Percentiles rank a stretch among this genome's conserved stretches.
Evolutionary conservation across 2,329 filamentous ascomycete genomes (phyloP).

Genomic region (Chrysoporthe austroafricana): DNA sequence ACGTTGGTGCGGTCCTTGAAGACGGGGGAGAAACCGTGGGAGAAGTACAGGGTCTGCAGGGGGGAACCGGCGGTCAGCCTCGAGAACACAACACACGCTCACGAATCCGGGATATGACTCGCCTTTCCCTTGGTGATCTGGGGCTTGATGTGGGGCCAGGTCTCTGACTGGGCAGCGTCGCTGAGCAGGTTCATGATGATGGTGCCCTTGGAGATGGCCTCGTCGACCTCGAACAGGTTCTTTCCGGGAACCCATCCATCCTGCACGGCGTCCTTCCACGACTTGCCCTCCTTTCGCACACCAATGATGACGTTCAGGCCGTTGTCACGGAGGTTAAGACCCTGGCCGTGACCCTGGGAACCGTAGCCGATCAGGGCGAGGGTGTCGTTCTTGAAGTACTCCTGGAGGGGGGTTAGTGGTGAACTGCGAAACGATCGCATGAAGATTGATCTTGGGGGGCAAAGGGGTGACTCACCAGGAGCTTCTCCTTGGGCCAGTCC

Average conservation of each 20-base stretch:
- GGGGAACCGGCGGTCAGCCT: not conserved
- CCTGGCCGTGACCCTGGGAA: constrained; percentile 98
- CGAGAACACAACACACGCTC: not conserved
- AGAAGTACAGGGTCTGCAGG: constrained; percentile 95
- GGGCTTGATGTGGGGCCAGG: constrained; percentile 97
- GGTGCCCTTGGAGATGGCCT: constrained; percentile 90
- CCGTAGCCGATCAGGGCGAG: constrained; percentile 98
- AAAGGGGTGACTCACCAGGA: constrained; percentile 69
- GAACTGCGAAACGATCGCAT: constrained; percentile 18
- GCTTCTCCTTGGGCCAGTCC: constrained; percentile 99
- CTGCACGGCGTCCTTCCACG: constrained; percentile 95
- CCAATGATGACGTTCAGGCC: constrained; percentile 98
- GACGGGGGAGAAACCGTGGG: constrained; percentile 99
- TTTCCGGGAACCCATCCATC: constrained; percentile 98
- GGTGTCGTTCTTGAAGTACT: constrained; percentile 99
- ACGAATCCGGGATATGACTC: constrained; percentile 37
- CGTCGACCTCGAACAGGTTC: constrained; percentile 98
- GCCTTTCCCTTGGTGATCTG: constrained; percentile 99
- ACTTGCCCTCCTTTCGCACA: constrained; percentile 97
- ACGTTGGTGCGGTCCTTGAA: constrained; percentile 99
- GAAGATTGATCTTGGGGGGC: constrained; percentile 29
- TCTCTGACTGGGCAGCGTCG: constrained; percentile 98
- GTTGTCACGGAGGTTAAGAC: constrained; percentile 99
- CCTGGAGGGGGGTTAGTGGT: constrained; percentile 52
- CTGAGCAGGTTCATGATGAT: constrained; percentile 99